A percentile compares a stretch with the other conserved stretches of the same genome.
phyloP scores from a whole-genome alignment of 345 rosid species.

The Salix purpurea region DNA sequence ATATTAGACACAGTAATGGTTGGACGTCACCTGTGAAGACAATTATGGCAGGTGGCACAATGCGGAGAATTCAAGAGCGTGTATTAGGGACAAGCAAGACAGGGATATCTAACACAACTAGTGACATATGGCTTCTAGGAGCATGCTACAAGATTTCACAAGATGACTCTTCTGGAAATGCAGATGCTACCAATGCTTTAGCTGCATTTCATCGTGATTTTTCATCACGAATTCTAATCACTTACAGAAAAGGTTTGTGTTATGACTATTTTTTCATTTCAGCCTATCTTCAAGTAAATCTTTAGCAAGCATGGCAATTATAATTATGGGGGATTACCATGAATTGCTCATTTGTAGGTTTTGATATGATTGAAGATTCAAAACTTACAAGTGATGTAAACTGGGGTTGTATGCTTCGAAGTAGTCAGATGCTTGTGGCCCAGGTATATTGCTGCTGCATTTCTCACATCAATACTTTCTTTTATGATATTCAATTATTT shows the following conservation, averaged over 20 bases:
- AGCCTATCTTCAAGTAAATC: not conserved
- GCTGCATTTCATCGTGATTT: constrained; percentile 61
- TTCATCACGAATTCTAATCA: constrained; percentile 69
- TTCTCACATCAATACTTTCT: not conserved
- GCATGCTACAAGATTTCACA: constrained; percentile 58
- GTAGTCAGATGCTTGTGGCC: constrained; percentile 96
- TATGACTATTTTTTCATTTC: not conserved
- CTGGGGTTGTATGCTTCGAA: constrained; percentile 99
- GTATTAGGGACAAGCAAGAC: constrained; percentile 65
- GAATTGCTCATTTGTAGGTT: constrained; percentile 44
- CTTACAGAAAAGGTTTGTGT: constrained; percentile 83
- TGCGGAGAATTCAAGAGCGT: constrained; percentile 84
- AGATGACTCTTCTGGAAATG: constrained; percentile 39
- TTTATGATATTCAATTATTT: not conserved
- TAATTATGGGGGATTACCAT: not conserved
- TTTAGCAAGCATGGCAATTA: not conserved
- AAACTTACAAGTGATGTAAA: constrained; percentile 62
- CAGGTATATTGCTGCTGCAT: constrained; percentile 43
- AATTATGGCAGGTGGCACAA: constrained; percentile 65
- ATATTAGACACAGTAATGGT: constrained; percentile 39
- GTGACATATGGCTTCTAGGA: constrained; percentile 88
- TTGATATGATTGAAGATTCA: constrained; percentile 64
- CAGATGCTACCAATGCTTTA: constrained; percentile 36
- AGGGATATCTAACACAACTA: constrained; percentile 56
- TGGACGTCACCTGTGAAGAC: constrained; percentile 72